A percentile compares a stretch with the other conserved stretches of the same genome.
Evolutionary conservation across 2,329 filamentous ascomycete genomes (phyloP).

Genomic region (Sporothrix inflata): DNA sequence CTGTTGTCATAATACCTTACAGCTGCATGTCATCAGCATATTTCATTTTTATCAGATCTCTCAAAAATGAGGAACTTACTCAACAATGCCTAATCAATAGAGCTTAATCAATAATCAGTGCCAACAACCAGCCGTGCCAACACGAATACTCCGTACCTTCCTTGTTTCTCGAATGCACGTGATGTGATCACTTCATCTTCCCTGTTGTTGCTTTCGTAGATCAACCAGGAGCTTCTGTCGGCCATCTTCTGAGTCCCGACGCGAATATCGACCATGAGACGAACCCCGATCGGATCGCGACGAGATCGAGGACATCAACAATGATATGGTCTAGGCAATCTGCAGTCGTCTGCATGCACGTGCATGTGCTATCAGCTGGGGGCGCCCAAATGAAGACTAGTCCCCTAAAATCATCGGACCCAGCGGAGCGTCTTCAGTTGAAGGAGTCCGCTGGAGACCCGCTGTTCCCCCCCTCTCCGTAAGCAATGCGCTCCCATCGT

Average conservation of each 20-base stretch:
- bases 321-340: neutral
- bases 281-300: neutral
- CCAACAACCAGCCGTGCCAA: neutral
- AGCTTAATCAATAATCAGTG: neutral
- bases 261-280: neutral
- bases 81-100: neutral
- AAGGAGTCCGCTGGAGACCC: neutral
- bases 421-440: conserved; percentile 11
- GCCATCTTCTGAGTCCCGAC: neutral
- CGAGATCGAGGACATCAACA: neutral
- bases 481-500: neutral
- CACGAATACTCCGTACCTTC: neutral
- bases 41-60: neutral
- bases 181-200: neutral
- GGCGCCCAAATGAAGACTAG: conserved; percentile 12
- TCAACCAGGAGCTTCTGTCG: neutral
- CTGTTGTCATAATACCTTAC: neutral
- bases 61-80: neutral
- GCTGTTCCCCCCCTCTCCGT: neutral
- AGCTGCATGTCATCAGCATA: neutral
- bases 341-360: neutral
- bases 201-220: neutral
- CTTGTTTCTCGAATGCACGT: neutral
- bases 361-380: conserved; percentile 12
- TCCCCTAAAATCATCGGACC: neutral